phyloP scores from a whole-genome alignment of 352 stramenopile species.

The Blastocystis sp. region DNA sequence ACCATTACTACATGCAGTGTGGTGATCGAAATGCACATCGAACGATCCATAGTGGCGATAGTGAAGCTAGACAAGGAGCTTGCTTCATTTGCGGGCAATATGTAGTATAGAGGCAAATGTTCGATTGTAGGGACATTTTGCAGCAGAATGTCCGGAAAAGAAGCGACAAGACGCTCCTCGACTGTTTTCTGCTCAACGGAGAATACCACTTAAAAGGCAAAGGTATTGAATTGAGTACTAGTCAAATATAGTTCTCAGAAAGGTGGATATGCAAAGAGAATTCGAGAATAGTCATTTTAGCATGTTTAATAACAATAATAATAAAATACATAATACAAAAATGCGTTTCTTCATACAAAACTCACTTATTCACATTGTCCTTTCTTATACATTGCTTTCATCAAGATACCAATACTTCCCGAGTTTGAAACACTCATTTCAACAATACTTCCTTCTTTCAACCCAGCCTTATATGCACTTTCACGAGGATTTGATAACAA shows the following conservation, averaged over 20 bases:
- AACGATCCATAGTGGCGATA: neutral
- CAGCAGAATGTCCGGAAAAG: neutral
- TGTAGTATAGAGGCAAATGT: neutral
- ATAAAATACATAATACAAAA: neutral
- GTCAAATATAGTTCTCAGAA: neutral
- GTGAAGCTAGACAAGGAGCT: neutral
- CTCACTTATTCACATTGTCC: neutral
- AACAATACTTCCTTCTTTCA: slow-evolving; percentile 35
- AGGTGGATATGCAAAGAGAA: slow-evolving; percentile 5
- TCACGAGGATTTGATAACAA: neutral
- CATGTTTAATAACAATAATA: neutral
- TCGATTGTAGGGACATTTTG: neutral
- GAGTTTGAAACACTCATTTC: slow-evolving; percentile 5
- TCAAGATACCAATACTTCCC: neutral
- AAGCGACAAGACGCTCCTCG: neutral
- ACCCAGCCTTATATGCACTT: neutral
- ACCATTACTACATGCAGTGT: neutral
- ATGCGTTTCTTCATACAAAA: neutral
- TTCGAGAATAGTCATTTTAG: neutral
- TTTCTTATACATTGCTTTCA: neutral
- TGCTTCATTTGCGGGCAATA: slow-evolving; percentile 38
- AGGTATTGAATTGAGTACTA: neutral
- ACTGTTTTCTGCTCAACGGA: too few relatives aligned
- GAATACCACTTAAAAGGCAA: too few relatives aligned
- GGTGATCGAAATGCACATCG: neutral